Conservation (phyloP, 768 basidiomycete genomes). For the Leccinum ochraceum region DNA sequence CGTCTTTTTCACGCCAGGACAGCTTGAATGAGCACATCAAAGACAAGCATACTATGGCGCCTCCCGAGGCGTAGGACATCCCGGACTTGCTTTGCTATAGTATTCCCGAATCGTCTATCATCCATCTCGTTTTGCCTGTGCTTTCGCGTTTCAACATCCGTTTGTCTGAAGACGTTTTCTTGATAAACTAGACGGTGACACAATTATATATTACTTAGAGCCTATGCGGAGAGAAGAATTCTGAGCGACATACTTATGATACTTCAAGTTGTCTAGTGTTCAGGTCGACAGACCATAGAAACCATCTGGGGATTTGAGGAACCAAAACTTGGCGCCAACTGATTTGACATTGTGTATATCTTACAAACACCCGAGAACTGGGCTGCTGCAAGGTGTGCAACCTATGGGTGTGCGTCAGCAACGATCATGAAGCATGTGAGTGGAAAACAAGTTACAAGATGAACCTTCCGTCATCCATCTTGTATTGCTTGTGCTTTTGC, state of each 20-base stretch:
- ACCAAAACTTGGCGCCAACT: neutral
- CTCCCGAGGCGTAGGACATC: neutral
- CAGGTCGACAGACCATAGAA: too few species aligned
- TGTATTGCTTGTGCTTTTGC: neutral
- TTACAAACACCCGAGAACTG: neutral
- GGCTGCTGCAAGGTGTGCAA: neutral
- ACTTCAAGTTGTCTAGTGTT: neutral
- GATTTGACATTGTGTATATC: neutral
- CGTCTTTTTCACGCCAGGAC: slow-evolving; percentile 27
- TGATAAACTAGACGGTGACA: neutral
- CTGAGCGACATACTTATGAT: neutral
- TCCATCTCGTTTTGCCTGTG: neutral
- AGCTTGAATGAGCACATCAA: slow-evolving; percentile 16
- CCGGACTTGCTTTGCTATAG: neutral
- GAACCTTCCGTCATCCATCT: neutral
- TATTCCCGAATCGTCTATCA: neutral
- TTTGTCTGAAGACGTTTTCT: neutral
- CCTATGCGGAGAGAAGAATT: neutral
- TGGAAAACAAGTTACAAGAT: too few species aligned
- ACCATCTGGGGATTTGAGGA: neutral
- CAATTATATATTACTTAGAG: neutral
- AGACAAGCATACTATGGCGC: slow-evolving; percentile 3
- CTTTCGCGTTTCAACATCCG: neutral
- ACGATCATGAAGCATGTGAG: too few species aligned
- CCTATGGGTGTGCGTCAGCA: too few species aligned